Evolutionary conservation across 176 grass and related monocot species (phyloP).

Genomic region (Carex cristatella): DNA sequence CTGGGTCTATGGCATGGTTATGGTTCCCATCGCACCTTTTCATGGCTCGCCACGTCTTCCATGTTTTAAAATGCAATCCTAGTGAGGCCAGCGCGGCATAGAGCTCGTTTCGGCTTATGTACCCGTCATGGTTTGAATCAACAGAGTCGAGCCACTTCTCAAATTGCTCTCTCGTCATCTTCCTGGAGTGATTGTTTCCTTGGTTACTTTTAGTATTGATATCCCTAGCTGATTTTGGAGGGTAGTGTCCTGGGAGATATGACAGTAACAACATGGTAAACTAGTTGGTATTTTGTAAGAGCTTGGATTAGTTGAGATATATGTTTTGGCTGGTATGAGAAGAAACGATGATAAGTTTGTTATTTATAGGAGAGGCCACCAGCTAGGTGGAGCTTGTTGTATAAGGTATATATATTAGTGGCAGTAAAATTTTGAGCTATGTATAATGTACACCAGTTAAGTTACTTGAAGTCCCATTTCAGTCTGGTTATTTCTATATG

Average conservation of each 20-base stretch:
- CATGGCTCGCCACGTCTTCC: conserved; percentile 16
- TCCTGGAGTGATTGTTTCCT: neutral
- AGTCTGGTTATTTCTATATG: neutral
- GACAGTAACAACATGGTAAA: neutral
- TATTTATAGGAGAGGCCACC: neutral
- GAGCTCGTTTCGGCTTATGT: conserved; percentile 9
- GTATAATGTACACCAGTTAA: too few relatives aligned
- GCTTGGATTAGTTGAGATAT: neutral
- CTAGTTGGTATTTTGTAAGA: neutral
- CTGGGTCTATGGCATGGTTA: conserved; percentile 10
- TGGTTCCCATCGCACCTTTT: neutral
- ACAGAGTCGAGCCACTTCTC: neutral
- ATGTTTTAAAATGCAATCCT: conserved; percentile 10
- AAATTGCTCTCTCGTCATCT: conserved; percentile 27
- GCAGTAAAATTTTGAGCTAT: neutral
- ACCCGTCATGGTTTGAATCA: conserved; percentile 11
- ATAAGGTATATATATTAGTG: neutral
- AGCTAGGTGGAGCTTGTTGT: neutral
- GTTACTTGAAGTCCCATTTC: neutral
- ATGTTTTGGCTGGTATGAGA: neutral
- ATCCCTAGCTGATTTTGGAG: neutral
- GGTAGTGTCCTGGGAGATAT: neutral
- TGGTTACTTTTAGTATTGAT: neutral
- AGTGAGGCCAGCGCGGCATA: neutral
- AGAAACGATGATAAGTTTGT: neutral